These are phyloP conservation scores for Claviceps sp. DNA, from an alignment of 2,329 filamentous ascomycete species.

Conservation along the genomic window DNA sequence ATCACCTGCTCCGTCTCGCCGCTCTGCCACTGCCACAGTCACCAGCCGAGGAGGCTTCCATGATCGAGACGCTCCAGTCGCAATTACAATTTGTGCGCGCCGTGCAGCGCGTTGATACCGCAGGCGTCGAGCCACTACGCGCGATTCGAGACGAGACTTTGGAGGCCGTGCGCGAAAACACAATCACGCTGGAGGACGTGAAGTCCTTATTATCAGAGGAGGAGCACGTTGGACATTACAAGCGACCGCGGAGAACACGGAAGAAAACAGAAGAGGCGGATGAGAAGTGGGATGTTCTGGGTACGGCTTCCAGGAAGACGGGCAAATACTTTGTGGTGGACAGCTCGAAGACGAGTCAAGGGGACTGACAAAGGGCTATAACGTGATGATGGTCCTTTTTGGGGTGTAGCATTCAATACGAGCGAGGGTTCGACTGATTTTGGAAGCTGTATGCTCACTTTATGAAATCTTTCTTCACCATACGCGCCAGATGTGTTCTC, in stretches of 20 bases:
- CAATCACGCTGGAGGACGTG: constrained; percentile 45
- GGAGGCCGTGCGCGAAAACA: constrained; percentile 44
- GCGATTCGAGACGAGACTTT: constrained; percentile 71
- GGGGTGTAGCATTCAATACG: not conserved
- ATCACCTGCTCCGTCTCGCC: constrained; percentile 77
- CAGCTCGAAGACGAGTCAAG: constrained; percentile 30
- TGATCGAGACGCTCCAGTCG: constrained; percentile 62
- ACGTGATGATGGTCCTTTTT: not conserved
- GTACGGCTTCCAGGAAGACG: constrained; percentile 48
- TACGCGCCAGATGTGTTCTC: not conserved
- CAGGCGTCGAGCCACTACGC: constrained; percentile 56
- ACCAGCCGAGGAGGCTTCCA: constrained; percentile 48
- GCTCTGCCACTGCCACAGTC: constrained; percentile 63
- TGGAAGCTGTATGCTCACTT: too few relatives aligned
- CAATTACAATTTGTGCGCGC: constrained; percentile 87
- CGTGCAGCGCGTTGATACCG: constrained; percentile 67
- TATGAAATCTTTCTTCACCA: not conserved
- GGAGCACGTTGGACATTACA: constrained; percentile 42
- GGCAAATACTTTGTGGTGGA: constrained; percentile 71
- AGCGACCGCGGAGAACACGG: constrained; percentile 27
- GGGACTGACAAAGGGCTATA: constrained; percentile 2
- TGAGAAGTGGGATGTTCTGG: constrained; percentile 60
- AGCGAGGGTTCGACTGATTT: not conserved
- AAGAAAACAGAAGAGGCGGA: constrained; percentile 24
- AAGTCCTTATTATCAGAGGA: constrained; percentile 45